These are phyloP conservation scores for Paratrimastix pyriformis DNA, from an alignment of 78 protist genomes.

Conservation along the genomic window DNA sequence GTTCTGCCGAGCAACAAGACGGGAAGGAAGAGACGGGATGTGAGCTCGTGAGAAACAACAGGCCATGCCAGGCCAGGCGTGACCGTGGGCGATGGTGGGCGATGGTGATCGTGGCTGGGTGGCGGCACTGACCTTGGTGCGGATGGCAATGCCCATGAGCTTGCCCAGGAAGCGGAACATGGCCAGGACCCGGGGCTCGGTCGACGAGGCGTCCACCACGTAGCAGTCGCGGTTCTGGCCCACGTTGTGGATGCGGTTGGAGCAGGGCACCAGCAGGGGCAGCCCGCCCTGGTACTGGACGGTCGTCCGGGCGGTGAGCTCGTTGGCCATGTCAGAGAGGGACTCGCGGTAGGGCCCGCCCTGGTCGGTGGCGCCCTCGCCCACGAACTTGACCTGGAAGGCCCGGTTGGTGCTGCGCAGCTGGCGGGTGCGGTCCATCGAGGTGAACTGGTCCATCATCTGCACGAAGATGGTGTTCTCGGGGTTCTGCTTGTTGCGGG, in stretches of 20 bases:
- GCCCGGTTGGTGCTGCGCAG: background rate
- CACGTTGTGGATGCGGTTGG: background rate
- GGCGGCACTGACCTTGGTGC: too few species aligned
- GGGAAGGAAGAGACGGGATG: too few species aligned
- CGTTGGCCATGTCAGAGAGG: background rate
- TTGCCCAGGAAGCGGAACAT: constrained; percentile 7
- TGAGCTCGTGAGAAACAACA: too few species aligned
- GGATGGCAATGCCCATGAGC: constrained; percentile 3
- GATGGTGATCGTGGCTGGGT: too few species aligned
- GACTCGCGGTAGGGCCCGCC: constrained; percentile 15
- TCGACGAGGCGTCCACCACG: background rate
- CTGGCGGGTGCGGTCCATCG: background rate
- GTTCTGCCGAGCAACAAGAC: too few species aligned
- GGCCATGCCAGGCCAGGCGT: too few species aligned
- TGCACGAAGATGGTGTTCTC: background rate
- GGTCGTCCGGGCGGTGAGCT: background rate
- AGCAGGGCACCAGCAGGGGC: background rate
- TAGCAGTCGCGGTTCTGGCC: background rate
- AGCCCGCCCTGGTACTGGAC: background rate
- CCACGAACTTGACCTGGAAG: background rate
- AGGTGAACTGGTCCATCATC: background rate
- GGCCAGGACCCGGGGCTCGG: background rate
- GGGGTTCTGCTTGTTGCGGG: background rate
- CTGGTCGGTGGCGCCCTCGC: background rate
- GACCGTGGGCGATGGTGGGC: background rate